A percentile compares a stretch with the other conserved stretches of the same genome.
Conservation (phyloP, 2,329 filamentous ascomycete genomes). For the Macrophomina tecta region DNA sequence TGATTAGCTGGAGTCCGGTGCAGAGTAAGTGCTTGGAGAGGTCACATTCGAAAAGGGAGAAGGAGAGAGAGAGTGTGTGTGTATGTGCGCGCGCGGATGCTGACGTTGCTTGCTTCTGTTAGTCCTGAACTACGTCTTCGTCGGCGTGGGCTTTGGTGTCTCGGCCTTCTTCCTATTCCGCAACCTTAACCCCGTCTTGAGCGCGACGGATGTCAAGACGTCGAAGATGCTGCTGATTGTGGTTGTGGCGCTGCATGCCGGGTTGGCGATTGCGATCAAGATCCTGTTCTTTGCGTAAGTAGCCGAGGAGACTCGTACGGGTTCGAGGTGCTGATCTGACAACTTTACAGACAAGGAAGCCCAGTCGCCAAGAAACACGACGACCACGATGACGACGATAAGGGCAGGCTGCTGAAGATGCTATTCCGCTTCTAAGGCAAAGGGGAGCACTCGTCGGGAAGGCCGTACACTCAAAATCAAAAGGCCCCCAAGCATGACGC, state of each 20-base stretch:
- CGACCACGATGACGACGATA: conserved; percentile 33
- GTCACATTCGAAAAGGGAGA: neutral
- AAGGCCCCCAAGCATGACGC: conserved; percentile 9
- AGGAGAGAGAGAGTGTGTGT: neutral
- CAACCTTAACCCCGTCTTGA: conserved; percentile 74
- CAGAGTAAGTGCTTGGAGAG: conserved; percentile 50
- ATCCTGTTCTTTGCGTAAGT: conserved; percentile 87
- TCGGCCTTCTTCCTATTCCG: conserved; percentile 48
- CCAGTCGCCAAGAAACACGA: conserved; percentile 37
- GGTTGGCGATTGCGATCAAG: conserved; percentile 93
- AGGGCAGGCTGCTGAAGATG: conserved; percentile 36
- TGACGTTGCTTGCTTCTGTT: conserved; percentile 30
- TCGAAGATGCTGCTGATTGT: conserved; percentile 86
- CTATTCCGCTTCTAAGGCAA: conserved; percentile 26
- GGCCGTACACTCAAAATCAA: neutral
- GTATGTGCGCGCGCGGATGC: neutral
- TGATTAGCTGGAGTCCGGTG: conserved; percentile 88
- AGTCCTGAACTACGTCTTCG: conserved; percentile 90
- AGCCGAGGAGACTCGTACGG: neutral
- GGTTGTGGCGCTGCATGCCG: conserved; percentile 84
- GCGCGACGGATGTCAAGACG: conserved; percentile 88
- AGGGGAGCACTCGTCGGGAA: no score
- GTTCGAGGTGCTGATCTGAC: neutral
- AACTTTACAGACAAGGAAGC: conserved; percentile 32
- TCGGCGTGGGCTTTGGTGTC: conserved; percentile 65